Percentiles rank a stretch among this genome's conserved stretches.
Evolutionary conservation across 2,329 filamentous ascomycete genomes (phyloP).

Genomic region (Colletotrichum viniferum): DNA sequence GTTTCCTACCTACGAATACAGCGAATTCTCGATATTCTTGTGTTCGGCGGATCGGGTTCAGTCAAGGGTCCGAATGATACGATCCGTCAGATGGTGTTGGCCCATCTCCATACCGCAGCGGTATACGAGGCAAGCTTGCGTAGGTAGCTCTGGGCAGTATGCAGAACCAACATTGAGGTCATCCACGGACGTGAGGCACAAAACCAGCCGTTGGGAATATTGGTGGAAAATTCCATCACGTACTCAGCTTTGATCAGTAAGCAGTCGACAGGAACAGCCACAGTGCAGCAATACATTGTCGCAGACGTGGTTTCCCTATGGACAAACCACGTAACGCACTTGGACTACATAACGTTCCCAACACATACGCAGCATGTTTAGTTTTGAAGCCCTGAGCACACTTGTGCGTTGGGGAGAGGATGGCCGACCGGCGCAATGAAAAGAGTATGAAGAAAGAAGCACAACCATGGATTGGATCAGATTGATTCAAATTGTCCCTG

Average conservation of each 20-base stretch:
- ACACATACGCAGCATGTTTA: not conserved
- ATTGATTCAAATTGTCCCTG: constrained; percentile 67
- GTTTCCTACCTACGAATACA: not conserved
- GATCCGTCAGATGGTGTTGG: not conserved
- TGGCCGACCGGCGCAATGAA: not conserved
- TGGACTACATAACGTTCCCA: not conserved
- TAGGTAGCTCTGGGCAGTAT: not conserved
- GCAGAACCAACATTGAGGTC: not conserved
- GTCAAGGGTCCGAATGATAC: not conserved
- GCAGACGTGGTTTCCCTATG: not conserved
- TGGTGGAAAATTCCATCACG: not conserved
- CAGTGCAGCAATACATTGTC: not conserved
- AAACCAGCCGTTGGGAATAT: not conserved
- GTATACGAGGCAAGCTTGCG: not conserved
- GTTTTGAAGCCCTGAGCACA: not conserved
- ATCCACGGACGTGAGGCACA: not conserved
- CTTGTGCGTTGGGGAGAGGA: not conserved
- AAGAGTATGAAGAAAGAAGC: not conserved
- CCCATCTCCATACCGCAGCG: not conserved
- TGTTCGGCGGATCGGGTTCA: not conserved
- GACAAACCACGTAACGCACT: not conserved
- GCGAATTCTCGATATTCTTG: not conserved
- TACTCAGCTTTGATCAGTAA: not conserved
- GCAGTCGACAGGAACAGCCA: not conserved
- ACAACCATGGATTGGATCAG: constrained; percentile 57